Base-by-base conservation (phyloP, 2,329 filamentous ascomycete species). In the Epichloe coenophiala region DNA sequence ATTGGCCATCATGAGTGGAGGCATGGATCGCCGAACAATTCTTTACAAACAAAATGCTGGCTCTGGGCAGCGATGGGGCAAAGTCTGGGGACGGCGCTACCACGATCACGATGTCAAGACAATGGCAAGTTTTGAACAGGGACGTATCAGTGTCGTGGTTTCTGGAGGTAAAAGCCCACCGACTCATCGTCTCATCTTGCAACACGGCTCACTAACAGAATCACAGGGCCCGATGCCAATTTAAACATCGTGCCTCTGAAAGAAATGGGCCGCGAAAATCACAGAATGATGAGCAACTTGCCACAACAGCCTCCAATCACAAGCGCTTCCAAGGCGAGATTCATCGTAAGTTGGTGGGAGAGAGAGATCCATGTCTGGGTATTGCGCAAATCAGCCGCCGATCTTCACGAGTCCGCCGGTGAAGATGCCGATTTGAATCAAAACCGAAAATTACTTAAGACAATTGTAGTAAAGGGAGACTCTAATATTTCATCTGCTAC, bases 61-160 rank as follows among this genome's bases (percentile, higher is more conserved):
- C 44, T 72, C 78, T 21, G 76, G 75, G 52, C 72, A 75, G 49
- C 79, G 83, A 62, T 98, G 93, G 93, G 79, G 79, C 52, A 91
- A 93, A 65, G 76, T 88, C n/a, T 86, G 81, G 66, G 88, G 95
- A 62, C 78, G 87, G 57, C 78, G 88, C 61, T 90, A 91, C 62
- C 93, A 98, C 63, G 81, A 84, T 44, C 90, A 97, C 65, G 93
- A 98, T 69, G 89, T 97, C 60, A 97, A 97, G 71, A 80, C 88
- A 1, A 87, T 97, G 80, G 86, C 89, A 36, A 83, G 87, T 0
- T 97, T 91, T 56, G 93, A 98, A 66, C 84, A 84, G 48, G 82
- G 78, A 47, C 81, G 81, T 47, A 79, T 95, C 61, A 97, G 88
- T 61, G 81, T 97, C 50, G 75, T 95, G 11, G 86, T 95, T 15